Evolutionary conservation across 495 filamentous ascomycete species (phyloP).

Genomic region (Aspergillus steynii): DNA sequence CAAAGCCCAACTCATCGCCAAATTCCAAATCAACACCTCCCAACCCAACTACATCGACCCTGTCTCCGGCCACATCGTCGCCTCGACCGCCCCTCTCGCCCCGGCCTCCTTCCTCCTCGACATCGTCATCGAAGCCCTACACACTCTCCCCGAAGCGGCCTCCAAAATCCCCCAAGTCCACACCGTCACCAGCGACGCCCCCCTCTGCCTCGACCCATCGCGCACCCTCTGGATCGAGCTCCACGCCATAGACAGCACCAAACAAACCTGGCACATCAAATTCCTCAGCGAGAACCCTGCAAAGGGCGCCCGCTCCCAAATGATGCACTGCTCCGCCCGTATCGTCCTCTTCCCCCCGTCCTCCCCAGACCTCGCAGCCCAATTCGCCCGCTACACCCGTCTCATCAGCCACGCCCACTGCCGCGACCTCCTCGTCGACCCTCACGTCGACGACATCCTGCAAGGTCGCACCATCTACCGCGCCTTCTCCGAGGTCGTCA

Average conservation of each 20-base stretch:
- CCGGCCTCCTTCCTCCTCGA: slow-evolving; percentile 48
- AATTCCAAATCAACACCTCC: slow-evolving; percentile 51
- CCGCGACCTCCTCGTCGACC: slow-evolving; percentile 33
- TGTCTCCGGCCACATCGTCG: slow-evolving; percentile 46
- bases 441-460: slow-evolving; percentile 47
- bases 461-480: slow-evolving; percentile 52
- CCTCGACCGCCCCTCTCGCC: slow-evolving; percentile 47
- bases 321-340: slow-evolving; percentile 16
- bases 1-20: slow-evolving; percentile 25
- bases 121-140: slow-evolving; percentile 50
- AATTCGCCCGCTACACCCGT: slow-evolving; percentile 48
- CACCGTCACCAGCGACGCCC: slow-evolving; percentile 39
- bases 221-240: slow-evolving; percentile 41
- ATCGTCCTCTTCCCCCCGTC: slow-evolving; percentile 10
- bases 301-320: slow-evolving; percentile 3
- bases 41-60: slow-evolving; percentile 37
- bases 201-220: slow-evolving; percentile 40
- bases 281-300: slow-evolving; percentile 11
- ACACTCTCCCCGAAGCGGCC: slow-evolving; percentile 26
- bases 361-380: slow-evolving; percentile 9
- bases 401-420: slow-evolving; percentile 41
- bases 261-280: slow-evolving; percentile 26
- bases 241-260: slow-evolving; percentile 14
- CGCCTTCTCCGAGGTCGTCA: slow-evolving; percentile 46
- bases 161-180: slow-evolving; percentile 35